Evolutionary conservation across 768 basidiomycete genomes (phyloP), one percentile per base, ranked within the genome.

Genomic region (Guyanaporus albipodus): DNA sequence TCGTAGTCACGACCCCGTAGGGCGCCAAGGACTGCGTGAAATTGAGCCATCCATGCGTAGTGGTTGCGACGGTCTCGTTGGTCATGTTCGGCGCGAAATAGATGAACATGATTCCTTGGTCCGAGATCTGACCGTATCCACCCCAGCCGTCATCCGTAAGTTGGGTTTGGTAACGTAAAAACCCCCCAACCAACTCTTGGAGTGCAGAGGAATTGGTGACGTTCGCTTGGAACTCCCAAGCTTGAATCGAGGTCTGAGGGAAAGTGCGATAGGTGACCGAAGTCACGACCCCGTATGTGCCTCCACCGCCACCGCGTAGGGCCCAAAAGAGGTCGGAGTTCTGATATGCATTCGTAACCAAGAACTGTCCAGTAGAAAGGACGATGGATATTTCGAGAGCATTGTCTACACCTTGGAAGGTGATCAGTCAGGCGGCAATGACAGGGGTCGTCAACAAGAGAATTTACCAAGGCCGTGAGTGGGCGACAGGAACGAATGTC

Each of bases 291-390:
- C 74, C 77, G 38, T 66, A 79, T 0, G 73, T 78, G 15, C 73
- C 69, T 5, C 76, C 77, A 1, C 78, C 78, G 3, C 74, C 75
- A 1, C 77, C 78, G 27, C 78, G 68, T 38, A 81, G 54, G 0
- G 79, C 79, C 74, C 75, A 81, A 59, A 77, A 81, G 5, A 82
- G 67, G 42, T 79, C 76, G 10, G 64, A 17, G 52, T 78, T 67
- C 29, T 68, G 63, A 55, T 70, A 61, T 0, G 54, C 48, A 52
- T 79, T 80, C 18, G 63, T 67, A 9, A 52, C 65, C 40, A 74
- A 50, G 33, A 68, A 55, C 4, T 67, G 48, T 6, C 77, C 78
- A 2, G 67, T 62, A 4, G 78, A 65, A 10, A 68, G 72, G 2
- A 80, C 73, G 4, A 76, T 54, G 0, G 61, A 67, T 38, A 78